Base-by-base conservation (phyloP, 1,284 basidiomycete genomes). In the Cystobasidium slooffiae region DNA sequence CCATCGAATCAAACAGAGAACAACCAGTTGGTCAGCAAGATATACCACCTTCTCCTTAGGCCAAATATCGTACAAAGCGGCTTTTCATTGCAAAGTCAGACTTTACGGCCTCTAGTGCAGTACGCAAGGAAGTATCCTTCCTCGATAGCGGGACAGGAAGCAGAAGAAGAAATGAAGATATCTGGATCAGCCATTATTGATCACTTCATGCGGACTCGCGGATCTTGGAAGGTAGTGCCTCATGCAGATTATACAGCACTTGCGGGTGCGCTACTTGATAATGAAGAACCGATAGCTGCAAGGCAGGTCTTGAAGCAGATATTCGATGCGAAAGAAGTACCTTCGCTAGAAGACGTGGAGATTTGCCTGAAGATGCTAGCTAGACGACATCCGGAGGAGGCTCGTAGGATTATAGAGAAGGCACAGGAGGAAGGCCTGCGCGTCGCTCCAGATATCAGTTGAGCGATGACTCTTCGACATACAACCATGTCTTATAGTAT, bases 181-280 rank as follows among this genome's bases (percentile, higher is more conserved):
- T 37, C 64, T 7, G 18, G 41, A 16, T 51, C 47, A 20, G 31
- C 64, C 10, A 53, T 66, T 7, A 53, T 66, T 49, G 51, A 66
- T 31, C 49, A 66, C 46, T 66, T 52, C n/a, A 66, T 55, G 47
- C 64, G 51, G 5, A 24, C 14, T 46, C 47, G 64, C 39, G 43
- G 51, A 14, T n/a, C 37, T 1, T 66, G 49, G 51, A 49, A 51
- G 18, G 44, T 16, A 4, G 51, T 66, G 16, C 51, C 64, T 0
- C 49, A 37, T 43, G 9, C 47, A 3, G 64, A 66, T 53, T 66
- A 66, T 43, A 52, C 64, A 12, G 64, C 64, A 22, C 64, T 66
- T 4, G 64, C 64, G 20, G 51, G 49, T 20, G 64, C 64, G 12
- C 22, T 66, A 14, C 64, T 66, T 8, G 51, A 52, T 43, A 47